These are phyloP conservation scores for Friedmanniomyces endolithicus DNA, from an alignment of 495 filamentous ascomycete species.

Conservation along the genomic window DNA sequence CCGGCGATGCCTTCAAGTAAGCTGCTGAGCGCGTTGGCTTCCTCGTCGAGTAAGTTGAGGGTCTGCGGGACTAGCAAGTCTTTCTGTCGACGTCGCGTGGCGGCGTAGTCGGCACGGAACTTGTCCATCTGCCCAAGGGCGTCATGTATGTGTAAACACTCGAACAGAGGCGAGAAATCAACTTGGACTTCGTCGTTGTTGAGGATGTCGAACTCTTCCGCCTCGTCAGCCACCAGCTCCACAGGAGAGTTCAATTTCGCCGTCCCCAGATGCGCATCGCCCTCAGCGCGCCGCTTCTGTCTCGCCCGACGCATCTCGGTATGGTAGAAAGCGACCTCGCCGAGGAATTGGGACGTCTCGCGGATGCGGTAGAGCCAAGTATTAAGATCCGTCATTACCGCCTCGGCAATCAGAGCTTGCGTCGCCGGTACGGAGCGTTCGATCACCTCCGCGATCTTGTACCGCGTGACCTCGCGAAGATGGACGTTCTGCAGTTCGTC, in stretches of 20 bases:
- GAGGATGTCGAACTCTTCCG: conserved; percentile 85
- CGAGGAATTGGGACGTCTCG: conserved; percentile 87
- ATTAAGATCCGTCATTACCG: conserved; percentile 93
- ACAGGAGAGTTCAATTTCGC: conserved; percentile 95
- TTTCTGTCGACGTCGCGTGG: conserved; percentile 79
- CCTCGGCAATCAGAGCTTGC: conserved; percentile 83
- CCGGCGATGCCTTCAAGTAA: conserved; percentile 87
- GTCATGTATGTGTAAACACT: conserved; percentile 93
- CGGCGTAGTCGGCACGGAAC: conserved; percentile 80
- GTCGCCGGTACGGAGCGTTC: conserved; percentile 88
- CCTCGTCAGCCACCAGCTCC: conserved; percentile 87
- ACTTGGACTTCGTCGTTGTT: conserved; percentile 89
- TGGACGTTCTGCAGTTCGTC: conserved; percentile 96
- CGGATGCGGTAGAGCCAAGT: conserved; percentile 95
- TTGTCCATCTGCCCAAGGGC: conserved; percentile 84
- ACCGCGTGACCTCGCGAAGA: conserved; percentile 80
- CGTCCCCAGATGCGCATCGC: conserved; percentile 53
- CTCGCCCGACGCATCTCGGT: conserved; percentile 76
- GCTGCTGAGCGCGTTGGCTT: conserved; percentile 64
- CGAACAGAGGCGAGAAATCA: conserved; percentile 88
- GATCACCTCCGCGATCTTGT: conserved; percentile 92
- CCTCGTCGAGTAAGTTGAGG: conserved; percentile 57
- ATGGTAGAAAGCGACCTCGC: conserved; percentile 93
- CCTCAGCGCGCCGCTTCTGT: conserved; percentile 67
- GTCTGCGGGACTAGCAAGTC: conserved; percentile 69